Evolutionary conservation across 495 filamentous ascomycete species (phyloP), one percentile per base, ranked within the genome.

Genomic region (Penicillium arizonense): DNA sequence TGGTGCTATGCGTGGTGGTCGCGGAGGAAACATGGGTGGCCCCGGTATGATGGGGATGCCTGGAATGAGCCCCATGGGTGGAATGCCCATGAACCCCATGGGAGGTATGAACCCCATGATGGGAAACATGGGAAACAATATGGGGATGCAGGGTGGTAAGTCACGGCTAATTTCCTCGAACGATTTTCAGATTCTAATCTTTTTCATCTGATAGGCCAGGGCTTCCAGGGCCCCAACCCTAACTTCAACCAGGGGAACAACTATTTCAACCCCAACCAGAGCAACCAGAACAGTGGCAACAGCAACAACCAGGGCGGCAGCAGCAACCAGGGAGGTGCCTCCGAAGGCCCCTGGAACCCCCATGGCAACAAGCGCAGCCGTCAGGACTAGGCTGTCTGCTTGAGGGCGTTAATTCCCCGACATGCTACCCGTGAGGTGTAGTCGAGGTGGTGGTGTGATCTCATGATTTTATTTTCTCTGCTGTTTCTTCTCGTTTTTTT

Each of bases 311-410:
- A 87, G 39, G 84, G 79, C 12, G 44, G 18, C 11, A 9, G 51
- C 92, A 93, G 77, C 50, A 82, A 85, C 59, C 82, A 84, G 53
- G 77, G 68, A 10, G 42, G 52, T n/a, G 69, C 63, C 6, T 77
- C 73, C 32, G 82, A 81, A 53, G 86, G 82, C 26, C 80, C 79
- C 57, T 88, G 88, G 82, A 94, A 96, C 59, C 90, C 90, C 0
- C 90, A 96, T 57, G 88, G 88, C 24, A 83, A 87, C 8, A 96
- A 96, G 68, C 80, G 88, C 50, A 85, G 86, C 52, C 81, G 88
- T 49, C 83, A 83, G 55, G 84, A 87, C 62, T 87, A 77, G 32
- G n/a, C 28, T 20, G n/a, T n/a, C n/a, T 20, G 21, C 28, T 10
- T 7, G 6, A 7, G 4, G 8, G 28, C 6, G 9, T 9, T 7